Conservation (phyloP, 2,329 filamentous ascomycete species). For the Tolypocladium cylindrosporum region DNA sequence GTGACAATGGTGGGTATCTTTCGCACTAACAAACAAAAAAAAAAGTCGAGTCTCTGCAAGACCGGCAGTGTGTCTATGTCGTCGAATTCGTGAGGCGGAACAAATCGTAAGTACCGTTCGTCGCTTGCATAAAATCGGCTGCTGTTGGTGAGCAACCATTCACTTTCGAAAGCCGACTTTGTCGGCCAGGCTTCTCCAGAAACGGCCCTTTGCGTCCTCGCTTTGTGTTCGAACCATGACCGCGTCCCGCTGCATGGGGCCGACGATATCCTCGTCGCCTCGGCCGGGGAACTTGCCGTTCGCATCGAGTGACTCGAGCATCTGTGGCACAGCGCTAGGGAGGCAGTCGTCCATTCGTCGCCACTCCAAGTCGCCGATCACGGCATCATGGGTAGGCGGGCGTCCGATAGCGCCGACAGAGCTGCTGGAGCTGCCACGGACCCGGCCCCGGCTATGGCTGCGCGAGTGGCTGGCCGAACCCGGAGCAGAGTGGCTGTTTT, state of each 20-base stretch:
- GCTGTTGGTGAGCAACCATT: background rate
- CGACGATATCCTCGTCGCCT: slow-evolving; percentile 86
- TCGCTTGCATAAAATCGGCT: background rate
- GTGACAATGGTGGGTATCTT: slow-evolving; percentile 18
- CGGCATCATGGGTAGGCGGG: slow-evolving; percentile 23
- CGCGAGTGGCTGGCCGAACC: slow-evolving; percentile 18
- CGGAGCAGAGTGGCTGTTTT: slow-evolving; percentile 25
- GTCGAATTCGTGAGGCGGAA: slow-evolving; percentile 1
- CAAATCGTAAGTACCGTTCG: background rate
- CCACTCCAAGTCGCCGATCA: slow-evolving; percentile 32
- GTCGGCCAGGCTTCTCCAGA: slow-evolving; percentile 38
- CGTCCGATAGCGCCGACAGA: slow-evolving; percentile 26
- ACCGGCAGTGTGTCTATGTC: background rate
- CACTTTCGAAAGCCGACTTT: slow-evolving; percentile 25
- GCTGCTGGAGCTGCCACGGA: slow-evolving; percentile 26
- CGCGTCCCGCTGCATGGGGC: slow-evolving; percentile 67
- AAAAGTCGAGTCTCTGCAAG: slow-evolving; percentile 6
- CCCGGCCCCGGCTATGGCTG: slow-evolving; percentile 29
- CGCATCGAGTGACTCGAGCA: slow-evolving; percentile 58
- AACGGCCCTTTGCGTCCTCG: slow-evolving; percentile 35
- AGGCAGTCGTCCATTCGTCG: slow-evolving; percentile 42
- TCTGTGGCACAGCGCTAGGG: slow-evolving; percentile 55
- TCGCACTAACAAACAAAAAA: slow-evolving; percentile 5
- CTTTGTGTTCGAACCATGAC: slow-evolving; percentile 38
- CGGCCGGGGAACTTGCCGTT: slow-evolving; percentile 80